Percentiles rank a stretch among this genome's conserved stretches.
Conservation (phyloP, 2,329 filamentous ascomycete species). For the Pseudogymnoascus sp. region DNA sequence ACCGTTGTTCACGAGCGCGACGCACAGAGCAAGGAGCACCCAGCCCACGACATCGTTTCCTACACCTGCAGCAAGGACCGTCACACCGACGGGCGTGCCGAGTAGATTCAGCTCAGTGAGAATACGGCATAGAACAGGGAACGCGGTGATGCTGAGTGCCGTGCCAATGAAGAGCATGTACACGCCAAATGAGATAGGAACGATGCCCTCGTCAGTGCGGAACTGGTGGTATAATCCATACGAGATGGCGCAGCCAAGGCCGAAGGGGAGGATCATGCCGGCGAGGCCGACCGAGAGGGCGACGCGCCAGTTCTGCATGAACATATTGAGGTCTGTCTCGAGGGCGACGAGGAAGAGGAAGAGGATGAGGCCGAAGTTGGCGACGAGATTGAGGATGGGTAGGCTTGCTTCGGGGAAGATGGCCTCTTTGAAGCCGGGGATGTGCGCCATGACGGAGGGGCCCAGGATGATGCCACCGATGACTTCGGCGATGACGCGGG, state of each 20-base stretch:
- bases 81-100: slow-evolving; percentile 73
- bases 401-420: slow-evolving; percentile 75
- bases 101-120: slow-evolving; percentile 85
- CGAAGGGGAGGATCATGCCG: slow-evolving; percentile 78
- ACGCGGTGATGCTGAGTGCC: slow-evolving; percentile 83
- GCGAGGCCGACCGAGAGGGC: slow-evolving; percentile 69
- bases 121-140: slow-evolving; percentile 90
- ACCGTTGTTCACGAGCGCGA: slow-evolving; percentile 83
- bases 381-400: slow-evolving; percentile 66
- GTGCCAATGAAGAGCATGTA: slow-evolving; percentile 81
- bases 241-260: slow-evolving; percentile 69
- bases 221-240: slow-evolving; percentile 76
- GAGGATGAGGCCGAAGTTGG: slow-evolving; percentile 74
- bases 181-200: slow-evolving; percentile 52
- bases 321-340: slow-evolving; percentile 73
- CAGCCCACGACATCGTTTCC: slow-evolving; percentile 89
- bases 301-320: slow-evolving; percentile 71
- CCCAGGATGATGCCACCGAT: slow-evolving; percentile 79
- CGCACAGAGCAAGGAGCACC: slow-evolving; percentile 87
- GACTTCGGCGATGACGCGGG: slow-evolving; percentile 76
- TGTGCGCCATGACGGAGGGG: slow-evolving; percentile 79
- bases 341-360: slow-evolving; percentile 84
- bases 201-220: slow-evolving; percentile 36
- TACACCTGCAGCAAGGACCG: slow-evolving; percentile 82
- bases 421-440: slow-evolving; percentile 65